phyloP scores from a whole-genome alignment of 2,329 filamentous ascomycete genomes.

The Aspergillus unguis region DNA sequence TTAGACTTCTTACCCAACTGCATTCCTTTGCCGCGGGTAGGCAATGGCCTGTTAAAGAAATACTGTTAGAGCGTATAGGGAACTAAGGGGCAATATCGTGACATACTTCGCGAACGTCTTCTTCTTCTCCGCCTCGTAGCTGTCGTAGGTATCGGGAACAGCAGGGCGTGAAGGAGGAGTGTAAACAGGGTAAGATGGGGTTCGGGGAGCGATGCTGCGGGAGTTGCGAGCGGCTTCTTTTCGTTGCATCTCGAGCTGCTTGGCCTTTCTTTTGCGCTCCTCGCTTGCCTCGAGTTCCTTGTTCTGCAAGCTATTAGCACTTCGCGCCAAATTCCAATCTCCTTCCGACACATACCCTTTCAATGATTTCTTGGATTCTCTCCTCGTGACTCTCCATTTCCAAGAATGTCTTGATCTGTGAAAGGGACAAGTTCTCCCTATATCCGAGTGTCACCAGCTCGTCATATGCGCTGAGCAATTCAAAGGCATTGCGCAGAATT shows the following conservation, averaged over 20 bases:
- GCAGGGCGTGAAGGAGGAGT: slow-evolving; percentile 72
- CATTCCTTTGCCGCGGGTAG: slow-evolving; percentile 94
- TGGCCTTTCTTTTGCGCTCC: slow-evolving; percentile 96
- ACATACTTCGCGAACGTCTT: slow-evolving; percentile 76
- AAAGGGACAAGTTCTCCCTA: slow-evolving; percentile 90
- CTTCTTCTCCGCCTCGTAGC: slow-evolving; percentile 96
- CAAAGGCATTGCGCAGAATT: slow-evolving; percentile 91
- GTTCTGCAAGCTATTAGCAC: slow-evolving; percentile 59
- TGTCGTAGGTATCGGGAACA: slow-evolving; percentile 80
- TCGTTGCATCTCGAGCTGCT: slow-evolving; percentile 97
- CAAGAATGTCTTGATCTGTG: slow-evolving; percentile 97
- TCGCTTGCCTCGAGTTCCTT: slow-evolving; percentile 98
- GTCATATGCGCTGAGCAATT: slow-evolving; percentile 93
- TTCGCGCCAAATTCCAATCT: slow-evolving; percentile 11
- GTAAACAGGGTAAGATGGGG: slow-evolving; percentile 84
- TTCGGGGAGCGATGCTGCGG: slow-evolving; percentile 64
- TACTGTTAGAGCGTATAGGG: neutral
- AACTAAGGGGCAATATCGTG: neutral
- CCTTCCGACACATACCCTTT: slow-evolving; percentile 58
- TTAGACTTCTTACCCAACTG: slow-evolving; percentile 98
- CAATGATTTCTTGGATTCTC: slow-evolving; percentile 97
- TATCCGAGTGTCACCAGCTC: slow-evolving; percentile 95
- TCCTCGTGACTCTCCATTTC: slow-evolving; percentile 99
- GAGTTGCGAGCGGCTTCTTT: slow-evolving; percentile 85
- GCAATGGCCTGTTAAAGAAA: slow-evolving; percentile 48